phyloP scores from a whole-genome alignment of 2,329 filamentous ascomycete species.

The Aspergillus vadensis region DNA sequence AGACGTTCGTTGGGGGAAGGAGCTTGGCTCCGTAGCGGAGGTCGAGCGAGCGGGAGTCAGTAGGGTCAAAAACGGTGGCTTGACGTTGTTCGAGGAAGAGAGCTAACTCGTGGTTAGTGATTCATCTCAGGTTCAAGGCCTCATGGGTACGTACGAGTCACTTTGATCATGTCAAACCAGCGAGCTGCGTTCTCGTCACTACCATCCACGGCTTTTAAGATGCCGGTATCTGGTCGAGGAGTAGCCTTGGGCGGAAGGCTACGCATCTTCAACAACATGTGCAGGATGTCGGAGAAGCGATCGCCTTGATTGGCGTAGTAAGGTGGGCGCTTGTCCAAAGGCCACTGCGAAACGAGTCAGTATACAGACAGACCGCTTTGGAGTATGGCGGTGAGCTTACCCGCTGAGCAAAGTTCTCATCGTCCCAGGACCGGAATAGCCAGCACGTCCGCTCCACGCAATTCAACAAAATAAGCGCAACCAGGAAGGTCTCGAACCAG shows the following conservation, averaged over 20 bases:
- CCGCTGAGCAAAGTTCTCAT: constrained; percentile 38
- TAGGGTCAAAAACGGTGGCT: constrained; percentile 40
- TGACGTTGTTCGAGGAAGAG: constrained; percentile 43
- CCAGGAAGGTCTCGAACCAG: constrained; percentile 62
- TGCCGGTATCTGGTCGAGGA: constrained; percentile 41
- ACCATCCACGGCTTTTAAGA: constrained; percentile 41
- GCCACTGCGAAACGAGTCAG: constrained; percentile 46
- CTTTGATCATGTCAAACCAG: constrained; percentile 47
- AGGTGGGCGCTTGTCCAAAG: constrained; percentile 54
- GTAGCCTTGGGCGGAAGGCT: constrained; percentile 46
- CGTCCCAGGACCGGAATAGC: constrained; percentile 58
- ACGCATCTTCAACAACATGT: constrained; percentile 62
- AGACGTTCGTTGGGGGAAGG: constrained; percentile 32
- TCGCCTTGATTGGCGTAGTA: constrained; percentile 59
- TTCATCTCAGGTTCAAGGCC: not conserved
- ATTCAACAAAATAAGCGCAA: constrained; percentile 59
- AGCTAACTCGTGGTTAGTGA: too few species aligned
- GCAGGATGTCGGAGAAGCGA: constrained; percentile 59
- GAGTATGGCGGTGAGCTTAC: constrained; percentile 27
- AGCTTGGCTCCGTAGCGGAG: constrained; percentile 42
- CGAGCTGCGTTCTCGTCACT: constrained; percentile 41
- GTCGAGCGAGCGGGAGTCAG: constrained; percentile 46
- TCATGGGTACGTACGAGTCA: constrained; percentile 39
- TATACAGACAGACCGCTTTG: not conserved
- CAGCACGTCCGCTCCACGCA: constrained; percentile 63